Conservation (phyloP, 75 land plant genomes). For the Selaginella moellendorffii region DNA sequence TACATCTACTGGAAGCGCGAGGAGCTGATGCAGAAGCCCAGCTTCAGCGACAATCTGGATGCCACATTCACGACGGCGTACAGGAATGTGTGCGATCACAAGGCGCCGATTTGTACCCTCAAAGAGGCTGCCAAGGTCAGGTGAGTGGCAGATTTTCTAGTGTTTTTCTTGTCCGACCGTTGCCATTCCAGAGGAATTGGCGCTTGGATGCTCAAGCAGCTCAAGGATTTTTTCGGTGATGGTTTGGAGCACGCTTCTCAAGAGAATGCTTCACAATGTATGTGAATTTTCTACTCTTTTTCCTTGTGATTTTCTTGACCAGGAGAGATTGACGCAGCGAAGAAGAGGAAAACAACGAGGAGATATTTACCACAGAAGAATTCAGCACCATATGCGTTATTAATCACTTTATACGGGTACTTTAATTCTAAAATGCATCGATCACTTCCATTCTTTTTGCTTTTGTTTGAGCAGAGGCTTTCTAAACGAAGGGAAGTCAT, state of each 20-base stretch:
- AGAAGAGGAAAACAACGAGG: constrained; percentile 31
- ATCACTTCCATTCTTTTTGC: background rate
- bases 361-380: constrained; percentile 77
- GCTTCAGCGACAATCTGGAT: constrained; percentile 42
- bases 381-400: constrained; percentile 72
- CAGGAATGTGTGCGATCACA: constrained; percentile 36
- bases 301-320: constrained; percentile 8
- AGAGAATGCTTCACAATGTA: background rate
- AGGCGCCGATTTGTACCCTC: constrained; percentile 34
- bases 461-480: background rate
- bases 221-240: constrained; percentile 41
- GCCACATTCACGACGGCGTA: constrained; percentile 45
- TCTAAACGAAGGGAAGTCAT: constrained; percentile 35
- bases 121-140: constrained; percentile 42
- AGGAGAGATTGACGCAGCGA: no score
- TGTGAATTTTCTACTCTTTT: constrained; percentile 6
- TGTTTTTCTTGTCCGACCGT: no score
- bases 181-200: constrained; percentile 93
- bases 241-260: constrained; percentile 15
- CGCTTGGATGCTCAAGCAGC: constrained; percentile 49
- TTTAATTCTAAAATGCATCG: constrained; percentile 14
- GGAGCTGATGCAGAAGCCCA: constrained; percentile 34
- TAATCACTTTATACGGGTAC: constrained; percentile 61
- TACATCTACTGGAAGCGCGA: constrained; percentile 39
- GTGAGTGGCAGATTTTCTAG: constrained; percentile 18